These are phyloP conservation scores for Coelastrella sp. DNA, from an alignment of 139 green algal genomes.

Conservation along the genomic window DNA sequence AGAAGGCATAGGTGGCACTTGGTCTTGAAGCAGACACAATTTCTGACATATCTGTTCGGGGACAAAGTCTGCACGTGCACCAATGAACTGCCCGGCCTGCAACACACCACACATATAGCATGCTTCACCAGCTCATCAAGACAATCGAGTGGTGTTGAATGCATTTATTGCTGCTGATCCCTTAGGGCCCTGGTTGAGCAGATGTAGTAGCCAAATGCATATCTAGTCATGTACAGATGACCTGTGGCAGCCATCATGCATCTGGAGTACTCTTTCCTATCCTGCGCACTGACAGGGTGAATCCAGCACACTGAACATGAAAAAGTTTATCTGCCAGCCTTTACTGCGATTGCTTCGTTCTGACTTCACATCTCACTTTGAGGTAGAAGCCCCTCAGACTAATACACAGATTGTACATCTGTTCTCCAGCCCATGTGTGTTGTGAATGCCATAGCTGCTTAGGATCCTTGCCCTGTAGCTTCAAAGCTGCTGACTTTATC, in stretches of 20 bases:
- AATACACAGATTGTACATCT: slow-evolving; percentile 90
- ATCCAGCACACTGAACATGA: no score
- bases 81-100: slow-evolving; percentile 92
- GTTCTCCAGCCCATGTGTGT: slow-evolving; percentile 74
- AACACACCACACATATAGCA: background rate
- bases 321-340: no score
- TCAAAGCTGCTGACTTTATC: slow-evolving; percentile 49
- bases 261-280: no score
- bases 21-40: slow-evolving; percentile 85
- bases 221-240: no score
- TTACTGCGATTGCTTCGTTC: no score
- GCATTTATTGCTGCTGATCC: no score
- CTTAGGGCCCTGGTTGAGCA: no score
- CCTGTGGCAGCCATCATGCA: no score
- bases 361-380: slow-evolving; percentile 84
- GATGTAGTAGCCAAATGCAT: no score
- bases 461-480: slow-evolving; percentile 45
- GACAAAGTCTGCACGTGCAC: slow-evolving; percentile 88
- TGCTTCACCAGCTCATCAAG: no score
- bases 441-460: slow-evolving; percentile 79
- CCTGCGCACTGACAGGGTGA: no score
- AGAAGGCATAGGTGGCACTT: slow-evolving; percentile 62
- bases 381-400: slow-evolving; percentile 90
- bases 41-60: slow-evolving; percentile 84
- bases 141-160: no score